Base-by-base conservation (phyloP, 2,329 filamentous ascomycete genomes). In the Xylariaceae sp. region DNA sequence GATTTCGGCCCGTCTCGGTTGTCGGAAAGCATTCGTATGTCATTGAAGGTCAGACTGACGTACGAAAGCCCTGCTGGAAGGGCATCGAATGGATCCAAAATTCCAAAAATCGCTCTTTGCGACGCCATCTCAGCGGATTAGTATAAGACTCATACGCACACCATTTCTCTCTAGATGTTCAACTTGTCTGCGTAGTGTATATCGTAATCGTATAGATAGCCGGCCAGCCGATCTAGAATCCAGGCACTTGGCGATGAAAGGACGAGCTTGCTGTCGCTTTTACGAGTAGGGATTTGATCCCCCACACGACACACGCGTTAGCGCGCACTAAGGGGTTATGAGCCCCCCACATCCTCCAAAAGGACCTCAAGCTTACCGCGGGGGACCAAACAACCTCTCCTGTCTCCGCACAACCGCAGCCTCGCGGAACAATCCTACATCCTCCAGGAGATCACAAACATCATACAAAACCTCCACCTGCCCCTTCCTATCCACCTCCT, bases 401-500 rank as follows among this genome's bases (percentile, higher is more conserved):
- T 62, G 61, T 41, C 61, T 57, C 9, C 57, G 34, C 9, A 76
- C 51, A 11, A 64, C 64, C 18, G 65, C 64, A 39, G 73, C 68
- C 64, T 75, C 73, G 0, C 63, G 50, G n/a, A 65, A 65, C 44
- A 75, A 23, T 1, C 74, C 69, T 0, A 76, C 50, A 23, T 76
- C 73, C 13, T 69, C 67, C 1, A 77, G 62, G 6, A 76, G 65
- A 55, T 75, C 72, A 2, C 73, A 64, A 4, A 74, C 67, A 55
- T 76, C 74, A 55, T 75, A 76, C 4, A 8, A 9, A 7, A 10
- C 9, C 37, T 41, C 23, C 23, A 4, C 23, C 23, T 30, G 4
- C 23, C 23, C 23, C 37, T 65, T 57, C 1, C 61, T 53, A 9
- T 64, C 59, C 1, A 63, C 64, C 0, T n/a, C 44, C 15, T n/a